phyloP scores from a whole-genome alignment of 2,329 filamentous ascomycete genomes.

The Juglanconis sp. region DNA sequence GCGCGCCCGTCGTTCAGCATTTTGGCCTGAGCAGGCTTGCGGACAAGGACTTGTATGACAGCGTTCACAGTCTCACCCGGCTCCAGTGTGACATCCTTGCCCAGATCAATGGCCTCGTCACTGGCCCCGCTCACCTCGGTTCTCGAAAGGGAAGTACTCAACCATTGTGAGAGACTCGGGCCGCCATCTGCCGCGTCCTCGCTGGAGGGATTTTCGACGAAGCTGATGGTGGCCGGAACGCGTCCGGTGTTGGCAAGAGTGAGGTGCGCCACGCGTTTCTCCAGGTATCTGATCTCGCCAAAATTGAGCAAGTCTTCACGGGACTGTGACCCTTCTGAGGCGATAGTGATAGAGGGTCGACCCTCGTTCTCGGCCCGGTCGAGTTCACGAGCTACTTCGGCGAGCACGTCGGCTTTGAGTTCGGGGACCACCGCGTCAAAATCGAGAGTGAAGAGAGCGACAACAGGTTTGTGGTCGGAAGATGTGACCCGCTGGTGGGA shows the following conservation, averaged over 20 bases:
- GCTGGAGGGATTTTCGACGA: constrained; percentile 67
- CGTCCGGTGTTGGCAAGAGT: constrained; percentile 92
- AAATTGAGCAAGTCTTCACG: constrained; percentile 66
- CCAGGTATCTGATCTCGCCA: constrained; percentile 68
- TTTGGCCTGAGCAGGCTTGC: constrained; percentile 60
- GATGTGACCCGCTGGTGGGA: constrained; percentile 88
- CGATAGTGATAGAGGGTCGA: constrained; percentile 75
- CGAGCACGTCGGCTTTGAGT: constrained; percentile 77
- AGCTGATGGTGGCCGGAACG: constrained; percentile 73
- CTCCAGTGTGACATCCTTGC: constrained; percentile 62
- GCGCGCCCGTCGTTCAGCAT: constrained; percentile 66
- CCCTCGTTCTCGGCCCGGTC: constrained; percentile 91
- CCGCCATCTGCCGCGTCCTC: constrained; percentile 34
- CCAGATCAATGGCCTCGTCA: constrained; percentile 28
- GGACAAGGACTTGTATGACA: constrained; percentile 65
- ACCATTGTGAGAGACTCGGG: constrained; percentile 57
- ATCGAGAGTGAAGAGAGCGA: constrained; percentile 76
- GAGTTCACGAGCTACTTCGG: constrained; percentile 82
- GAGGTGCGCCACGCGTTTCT: constrained; percentile 62
- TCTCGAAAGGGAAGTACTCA: constrained; percentile 63
- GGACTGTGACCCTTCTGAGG: constrained; percentile 62
- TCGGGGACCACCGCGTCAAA: constrained; percentile 86
- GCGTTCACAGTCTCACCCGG: constrained; percentile 80
- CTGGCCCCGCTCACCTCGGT: constrained; percentile 36
- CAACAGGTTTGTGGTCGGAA: constrained; percentile 92